phyloP scores from a whole-genome alignment of 192 early-diverging fungal species.

The Chytriomyces hyalinus region DNA sequence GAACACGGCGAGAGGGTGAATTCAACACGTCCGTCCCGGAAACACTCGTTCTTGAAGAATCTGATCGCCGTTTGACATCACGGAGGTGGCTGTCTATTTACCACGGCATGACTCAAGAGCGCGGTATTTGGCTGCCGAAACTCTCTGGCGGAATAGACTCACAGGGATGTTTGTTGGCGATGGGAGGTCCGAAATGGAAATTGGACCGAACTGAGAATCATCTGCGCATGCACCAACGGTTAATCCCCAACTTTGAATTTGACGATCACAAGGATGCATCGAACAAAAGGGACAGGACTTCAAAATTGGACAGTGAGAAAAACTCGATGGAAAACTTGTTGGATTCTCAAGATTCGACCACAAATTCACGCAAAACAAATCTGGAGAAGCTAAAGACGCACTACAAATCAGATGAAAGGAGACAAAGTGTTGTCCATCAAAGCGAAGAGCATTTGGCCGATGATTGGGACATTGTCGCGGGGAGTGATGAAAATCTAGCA shows the following conservation, averaged over 20 bases:
- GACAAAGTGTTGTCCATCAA: conserved; percentile 4
- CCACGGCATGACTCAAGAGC: conserved; percentile 45
- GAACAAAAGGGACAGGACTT: conserved; percentile 42
- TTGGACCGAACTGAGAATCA: conserved; percentile 49
- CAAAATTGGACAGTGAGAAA: conserved; percentile 13
- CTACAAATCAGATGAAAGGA: conserved; percentile 25
- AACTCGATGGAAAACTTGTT: conserved; percentile 8
- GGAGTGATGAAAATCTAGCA: conserved; percentile 37
- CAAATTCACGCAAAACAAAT: conserved; percentile 19
- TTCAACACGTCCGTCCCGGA: conserved; percentile 27
- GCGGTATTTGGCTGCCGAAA: conserved; percentile 46
- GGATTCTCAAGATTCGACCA: not conserved
- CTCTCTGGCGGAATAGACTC: not conserved
- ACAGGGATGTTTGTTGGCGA: not conserved
- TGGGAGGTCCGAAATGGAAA: conserved; percentile 38
- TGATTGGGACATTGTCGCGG: conserved; percentile 47
- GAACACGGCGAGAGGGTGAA: conserved; percentile 24
- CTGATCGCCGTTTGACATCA: conserved; percentile 31
- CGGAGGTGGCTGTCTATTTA: conserved; percentile 35
- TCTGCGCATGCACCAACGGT: conserved; percentile 48
- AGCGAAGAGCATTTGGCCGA: conserved; percentile 39
- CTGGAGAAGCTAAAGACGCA: conserved; percentile 31
- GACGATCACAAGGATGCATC: conserved; percentile 53
- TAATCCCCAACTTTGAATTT: conserved; percentile 51
- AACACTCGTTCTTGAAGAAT: conserved; percentile 22